phyloP scores from a whole-genome alignment of 169 alveolate species.

The Babesia microti region DNA sequence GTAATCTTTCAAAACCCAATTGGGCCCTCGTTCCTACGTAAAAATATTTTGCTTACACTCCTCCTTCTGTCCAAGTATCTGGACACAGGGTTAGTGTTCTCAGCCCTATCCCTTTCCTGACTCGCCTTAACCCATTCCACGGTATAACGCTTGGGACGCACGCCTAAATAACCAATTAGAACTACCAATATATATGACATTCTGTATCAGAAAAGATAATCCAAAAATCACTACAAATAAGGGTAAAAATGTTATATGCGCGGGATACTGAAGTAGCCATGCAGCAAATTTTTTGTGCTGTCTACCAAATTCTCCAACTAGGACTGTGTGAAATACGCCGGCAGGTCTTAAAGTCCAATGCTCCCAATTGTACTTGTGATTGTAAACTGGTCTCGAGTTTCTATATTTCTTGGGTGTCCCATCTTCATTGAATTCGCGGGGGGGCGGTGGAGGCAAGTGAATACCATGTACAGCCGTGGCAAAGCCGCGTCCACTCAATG shows the following conservation, averaged over 20 bases:
- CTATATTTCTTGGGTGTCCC: constrained; percentile 72
- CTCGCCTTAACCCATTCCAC: constrained; percentile 76
- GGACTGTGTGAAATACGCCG: constrained; percentile 75
- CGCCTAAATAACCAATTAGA: constrained; percentile 35
- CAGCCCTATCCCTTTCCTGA: constrained; percentile 76
- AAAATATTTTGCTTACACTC: constrained; percentile 29
- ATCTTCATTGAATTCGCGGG: constrained; percentile 68
- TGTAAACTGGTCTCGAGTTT: constrained; percentile 57
- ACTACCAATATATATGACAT: constrained; percentile 52
- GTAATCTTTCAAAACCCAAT: constrained; percentile 70
- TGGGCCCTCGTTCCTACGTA: constrained; percentile 71
- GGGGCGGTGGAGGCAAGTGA: constrained; percentile 76
- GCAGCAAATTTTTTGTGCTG: constrained; percentile 61
- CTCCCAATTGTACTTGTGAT: constrained; percentile 75
- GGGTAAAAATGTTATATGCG: constrained; percentile 57
- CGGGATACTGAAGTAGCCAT: constrained; percentile 57
- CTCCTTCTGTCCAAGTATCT: constrained; percentile 71
- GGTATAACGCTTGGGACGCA: constrained; percentile 74
- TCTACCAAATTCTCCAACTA: constrained; percentile 74
- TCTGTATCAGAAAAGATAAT: constrained; percentile 59
- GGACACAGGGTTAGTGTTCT: constrained; percentile 73
- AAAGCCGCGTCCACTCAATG: constrained; percentile 19
- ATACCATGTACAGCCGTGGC: constrained; percentile 45
- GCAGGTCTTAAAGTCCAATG: constrained; percentile 73
- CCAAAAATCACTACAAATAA: constrained; percentile 47